Conservation (phyloP, 805 yeast genomes). For the Schwanniomyces sp. region DNA sequence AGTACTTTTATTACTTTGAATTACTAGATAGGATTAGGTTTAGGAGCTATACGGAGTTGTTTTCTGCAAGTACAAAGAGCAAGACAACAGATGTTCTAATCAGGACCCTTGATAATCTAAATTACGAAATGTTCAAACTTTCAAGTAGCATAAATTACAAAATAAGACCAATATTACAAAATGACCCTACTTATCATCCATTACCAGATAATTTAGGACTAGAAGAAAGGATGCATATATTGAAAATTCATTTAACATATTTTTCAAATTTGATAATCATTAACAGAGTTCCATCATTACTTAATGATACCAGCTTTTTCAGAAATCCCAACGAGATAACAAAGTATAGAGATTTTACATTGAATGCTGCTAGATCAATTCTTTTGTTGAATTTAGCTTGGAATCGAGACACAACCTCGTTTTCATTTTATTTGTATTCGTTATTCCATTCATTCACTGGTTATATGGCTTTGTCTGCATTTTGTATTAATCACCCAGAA, state of each 20-base stretch:
- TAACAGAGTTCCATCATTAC: constrained; percentile 28
- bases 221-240: constrained; percentile 4
- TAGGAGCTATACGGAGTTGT: constrained; percentile 22
- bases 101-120: constrained; percentile 13
- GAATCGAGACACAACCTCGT: constrained; percentile 15
- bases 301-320: not conserved
- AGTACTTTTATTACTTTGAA: not conserved
- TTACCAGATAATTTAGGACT: not conserved
- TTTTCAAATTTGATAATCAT: constrained; percentile 25
- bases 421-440: constrained; percentile 31
- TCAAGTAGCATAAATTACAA: constrained; percentile 16
- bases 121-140: constrained; percentile 18
- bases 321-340: constrained; percentile 5
- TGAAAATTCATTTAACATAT: constrained; percentile 19
- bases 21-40: constrained; percentile 21
- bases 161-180: constrained; percentile 17
- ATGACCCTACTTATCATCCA: constrained; percentile 5
- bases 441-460: constrained; percentile 33
- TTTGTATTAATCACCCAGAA: constrained; percentile 30
- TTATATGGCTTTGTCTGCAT: constrained; percentile 22
- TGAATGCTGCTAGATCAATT: constrained; percentile 39
- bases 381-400: constrained; percentile 21
- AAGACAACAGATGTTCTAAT: constrained; percentile 5
- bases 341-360: constrained; percentile 26
- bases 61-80: constrained; percentile 17